Evolutionary conservation across 2,329 filamentous ascomycete genomes (phyloP).

Genomic region (Grosmannia clavigera): DNA sequence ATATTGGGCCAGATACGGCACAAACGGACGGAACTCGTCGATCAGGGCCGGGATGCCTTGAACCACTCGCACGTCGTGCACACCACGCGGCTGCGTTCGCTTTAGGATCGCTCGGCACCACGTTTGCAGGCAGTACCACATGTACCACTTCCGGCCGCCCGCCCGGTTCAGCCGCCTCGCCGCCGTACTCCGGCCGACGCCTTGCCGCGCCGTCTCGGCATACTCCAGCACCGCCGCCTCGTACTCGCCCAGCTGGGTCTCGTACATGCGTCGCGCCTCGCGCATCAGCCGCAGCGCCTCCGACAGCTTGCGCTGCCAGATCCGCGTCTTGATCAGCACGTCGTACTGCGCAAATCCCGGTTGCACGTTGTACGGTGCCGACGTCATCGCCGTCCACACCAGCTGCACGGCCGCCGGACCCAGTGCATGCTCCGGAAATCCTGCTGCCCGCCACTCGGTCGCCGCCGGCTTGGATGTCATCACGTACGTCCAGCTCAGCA

Average conservation of each 20-base stretch:
- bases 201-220: constrained; percentile 15
- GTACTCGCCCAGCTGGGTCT: constrained; percentile 11
- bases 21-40: constrained; percentile 33
- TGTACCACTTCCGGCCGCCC: constrained; percentile 17
- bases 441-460: constrained; percentile 24
- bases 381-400: constrained; percentile 48
- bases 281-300: constrained; percentile 18
- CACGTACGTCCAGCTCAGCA: constrained; percentile 57
- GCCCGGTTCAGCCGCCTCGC: constrained; percentile 15
- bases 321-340: constrained; percentile 25
- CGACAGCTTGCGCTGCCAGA: constrained; percentile 13
- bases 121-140: constrained; percentile 20
- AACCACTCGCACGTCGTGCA: constrained; percentile 8
- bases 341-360: constrained; percentile 47
- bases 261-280: constrained; percentile 17
- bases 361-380: constrained; percentile 39
- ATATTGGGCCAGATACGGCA: constrained; percentile 26
- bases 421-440: constrained; percentile 22
- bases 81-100: constrained; percentile 5
- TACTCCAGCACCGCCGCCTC: constrained; percentile 15
- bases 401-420: constrained; percentile 27
- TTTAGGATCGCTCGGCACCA: constrained; percentile 17
- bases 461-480: constrained; percentile 27
- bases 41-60: constrained; percentile 28
- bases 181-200: constrained; percentile 9